Percentiles rank a stretch among this genome's conserved stretches.
These are phyloP conservation scores for Leptographium lundbergii DNA, from an alignment of 2,329 filamentous ascomycete genomes.

Conservation along the genomic window DNA sequence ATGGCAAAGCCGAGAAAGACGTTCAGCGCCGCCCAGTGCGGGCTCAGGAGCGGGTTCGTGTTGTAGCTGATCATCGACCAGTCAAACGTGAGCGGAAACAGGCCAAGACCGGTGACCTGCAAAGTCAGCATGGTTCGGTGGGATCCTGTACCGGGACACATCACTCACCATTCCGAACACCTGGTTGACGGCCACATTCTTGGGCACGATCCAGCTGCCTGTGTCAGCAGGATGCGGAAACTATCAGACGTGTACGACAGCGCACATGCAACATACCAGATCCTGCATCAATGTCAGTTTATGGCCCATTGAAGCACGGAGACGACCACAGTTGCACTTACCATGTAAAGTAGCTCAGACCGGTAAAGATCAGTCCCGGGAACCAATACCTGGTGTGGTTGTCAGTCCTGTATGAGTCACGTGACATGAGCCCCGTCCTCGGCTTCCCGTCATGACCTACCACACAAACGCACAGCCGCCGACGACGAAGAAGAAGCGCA, in stretches of 20 bases:
- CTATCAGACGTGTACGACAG: background rate
- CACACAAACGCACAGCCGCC: slow-evolving; percentile 38
- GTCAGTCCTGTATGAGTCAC: background rate
- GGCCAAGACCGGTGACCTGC: slow-evolving; percentile 38
- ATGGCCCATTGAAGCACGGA: background rate
- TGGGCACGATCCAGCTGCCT: slow-evolving; percentile 43
- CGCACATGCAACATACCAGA: slow-evolving; percentile 1
- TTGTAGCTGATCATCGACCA: slow-evolving; percentile 47
- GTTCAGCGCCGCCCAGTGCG: slow-evolving; percentile 33
- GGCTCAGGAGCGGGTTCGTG: slow-evolving; percentile 26
- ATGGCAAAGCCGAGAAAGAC: slow-evolving; percentile 27
- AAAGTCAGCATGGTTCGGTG: background rate
- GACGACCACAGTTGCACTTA: slow-evolving; percentile 18
- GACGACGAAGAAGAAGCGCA: slow-evolving; percentile 43
- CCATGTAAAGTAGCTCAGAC: slow-evolving; percentile 48
- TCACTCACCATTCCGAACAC: slow-evolving; percentile 43
- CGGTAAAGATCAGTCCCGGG: slow-evolving; percentile 50
- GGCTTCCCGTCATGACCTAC: slow-evolving; percentile 11
- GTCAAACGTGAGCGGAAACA: slow-evolving; percentile 54
- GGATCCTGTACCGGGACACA: background rate
- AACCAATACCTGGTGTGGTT: slow-evolving; percentile 33
- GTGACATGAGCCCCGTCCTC: background rate
- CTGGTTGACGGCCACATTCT: slow-evolving; percentile 50
- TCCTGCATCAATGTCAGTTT: background rate
- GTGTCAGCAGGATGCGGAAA: background rate